These are phyloP conservation scores for Penicillium hordei DNA, from an alignment of 2,329 filamentous ascomycete species.

Conservation along the genomic window DNA sequence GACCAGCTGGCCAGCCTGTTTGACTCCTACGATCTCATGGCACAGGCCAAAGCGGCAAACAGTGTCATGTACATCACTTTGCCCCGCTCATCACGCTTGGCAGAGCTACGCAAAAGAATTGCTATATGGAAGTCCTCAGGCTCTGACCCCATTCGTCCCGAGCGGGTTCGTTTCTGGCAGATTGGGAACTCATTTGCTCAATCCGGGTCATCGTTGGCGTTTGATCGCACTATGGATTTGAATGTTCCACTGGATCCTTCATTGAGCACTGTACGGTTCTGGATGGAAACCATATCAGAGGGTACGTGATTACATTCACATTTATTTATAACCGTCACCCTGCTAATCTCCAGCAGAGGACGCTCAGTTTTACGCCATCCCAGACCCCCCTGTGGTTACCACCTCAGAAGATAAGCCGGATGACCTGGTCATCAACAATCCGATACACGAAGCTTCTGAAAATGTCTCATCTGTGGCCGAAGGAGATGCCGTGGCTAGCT, in stretches of 20 bases:
- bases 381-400: slow-evolving; percentile 30
- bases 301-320: slow-evolving; percentile 21
- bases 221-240: slow-evolving; percentile 37
- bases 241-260: slow-evolving; percentile 31
- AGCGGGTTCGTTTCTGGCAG: slow-evolving; percentile 44
- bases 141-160: slow-evolving; percentile 25
- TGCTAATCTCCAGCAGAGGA: slow-evolving; percentile 27
- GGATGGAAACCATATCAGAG: slow-evolving; percentile 42
- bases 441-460: slow-evolving; percentile 26
- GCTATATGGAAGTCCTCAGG: slow-evolving; percentile 32
- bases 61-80: slow-evolving; percentile 39
- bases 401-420: slow-evolving; percentile 32
- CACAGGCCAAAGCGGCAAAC: slow-evolving; percentile 35
- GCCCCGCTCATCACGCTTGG: slow-evolving; percentile 34
- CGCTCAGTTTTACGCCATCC: slow-evolving; percentile 39
- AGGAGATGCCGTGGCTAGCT: slow-evolving; percentile 29
- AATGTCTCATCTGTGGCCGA: slow-evolving; percentile 18
- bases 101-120: slow-evolving; percentile 41
- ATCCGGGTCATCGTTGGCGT: slow-evolving; percentile 35
- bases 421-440: slow-evolving; percentile 31
- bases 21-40: slow-evolving; percentile 47
- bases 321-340: background rate
- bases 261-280: slow-evolving; percentile 35
- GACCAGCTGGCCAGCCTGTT: slow-evolving; percentile 41
- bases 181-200: slow-evolving; percentile 38